Evolutionary conservation across 2,329 filamentous ascomycete species (phyloP), one percentile per base, ranked within the genome.

Genomic region (Arthrocladium fulminans): DNA sequence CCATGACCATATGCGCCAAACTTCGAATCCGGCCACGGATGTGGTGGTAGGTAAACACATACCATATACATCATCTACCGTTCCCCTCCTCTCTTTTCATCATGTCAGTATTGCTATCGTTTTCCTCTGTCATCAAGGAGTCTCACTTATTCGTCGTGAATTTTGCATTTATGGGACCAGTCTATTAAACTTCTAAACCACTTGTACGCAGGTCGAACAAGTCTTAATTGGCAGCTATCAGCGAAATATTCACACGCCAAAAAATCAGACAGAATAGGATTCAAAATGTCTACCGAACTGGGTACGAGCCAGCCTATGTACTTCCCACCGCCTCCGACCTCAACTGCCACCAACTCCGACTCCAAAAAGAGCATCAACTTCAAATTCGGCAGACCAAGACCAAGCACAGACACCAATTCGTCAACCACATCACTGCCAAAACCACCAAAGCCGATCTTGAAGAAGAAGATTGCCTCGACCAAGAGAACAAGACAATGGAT

Each of bases 401-500:
- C 22, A 27, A 38, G 32, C 22, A 39, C 27, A 35, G 17, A 19
- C 2, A 20, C 32, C n/a, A 15, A 19, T 22, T 29, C 22, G 13
- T 25, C 19, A 8, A 10, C 29, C 32, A 25, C 39, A 24, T 24
- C 19, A 5, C 3, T 47, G n/a, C 32, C 38, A 13, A 39, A 47
- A 13, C 30, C 32, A 13, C 32, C 44, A 7, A 47, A 39, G 22
- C 44, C 44, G 19, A 39, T 34, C 24, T 22, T 50, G 5, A 29
- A 37, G 10, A 37, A 15, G 27, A 34, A 47, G 13, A 17, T 43
- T 19, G 35, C 10, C 24, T 29, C 10, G 35, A 29, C 32, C 15
- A 38, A 43, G 35, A 51, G 34, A 15, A 24, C 13, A 42, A 3
- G 22, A 29, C 20, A 47, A 27, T 47, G 23, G 32, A 39, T 53